Base-by-base conservation (phyloP, 495 filamentous ascomycete genomes). In the Patellaria atrata region DNA sequence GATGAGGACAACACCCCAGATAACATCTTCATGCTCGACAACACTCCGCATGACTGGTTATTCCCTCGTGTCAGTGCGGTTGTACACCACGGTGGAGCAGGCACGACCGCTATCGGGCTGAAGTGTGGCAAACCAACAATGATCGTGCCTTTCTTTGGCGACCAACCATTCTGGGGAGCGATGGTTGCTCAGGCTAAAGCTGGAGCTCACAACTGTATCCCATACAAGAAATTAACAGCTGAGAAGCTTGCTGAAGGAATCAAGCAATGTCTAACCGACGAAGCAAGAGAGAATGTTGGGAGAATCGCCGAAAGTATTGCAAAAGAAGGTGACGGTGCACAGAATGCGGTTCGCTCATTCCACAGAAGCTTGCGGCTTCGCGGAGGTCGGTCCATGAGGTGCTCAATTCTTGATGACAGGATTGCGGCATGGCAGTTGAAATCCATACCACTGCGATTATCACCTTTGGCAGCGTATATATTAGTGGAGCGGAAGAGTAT, bases 131-230 rank as follows among this genome's bases (percentile, higher is more conserved):
- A 47, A 25, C 56, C 56, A 0, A 59, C 56, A 5, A 56, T 57
- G 51, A 56, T 59, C 30, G 50, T 57, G 7, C 56, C 56, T 1
- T 59, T 59, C 35, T 59, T 59, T 35, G 56, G 56, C 29, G 56
- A 59, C 30, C 82, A 92, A 55, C 65, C 71, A 11, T 89, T 89
- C 53, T 92, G 83, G 83, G 82, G 80, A 7, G 54, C 63, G 3
- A 83, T 83, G 71, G 64, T 86, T 3, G 66, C 66, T 0, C 61
- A 60, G 14, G 65, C 73, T 2, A 68, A 70, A 3, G 79, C 79
- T 10, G 82, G 82, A 1, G 69, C 78, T 1, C 40, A 53, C 14
- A 55, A 64, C 18, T 73, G 79, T 1, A 69, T 85, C n/a, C 79
- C 77, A 0, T 77, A 83, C 54, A 82, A 79, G 48, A 58, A 63